Evolutionary conservation across 202 grass and related monocot species (phyloP).

Genomic region (Tripidium arundinaceum): DNA sequence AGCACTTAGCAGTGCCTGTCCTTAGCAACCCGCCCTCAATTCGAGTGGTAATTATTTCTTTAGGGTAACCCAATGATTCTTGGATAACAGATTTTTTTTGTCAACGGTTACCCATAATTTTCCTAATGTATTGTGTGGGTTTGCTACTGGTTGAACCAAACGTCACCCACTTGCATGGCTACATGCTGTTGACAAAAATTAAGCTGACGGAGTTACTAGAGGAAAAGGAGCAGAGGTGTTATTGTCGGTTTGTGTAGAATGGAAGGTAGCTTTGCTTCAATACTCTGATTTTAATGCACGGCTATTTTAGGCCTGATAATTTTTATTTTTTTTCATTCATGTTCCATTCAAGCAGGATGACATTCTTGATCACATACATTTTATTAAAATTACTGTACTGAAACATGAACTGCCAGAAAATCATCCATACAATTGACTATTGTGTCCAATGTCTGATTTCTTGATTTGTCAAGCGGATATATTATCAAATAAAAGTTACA

Average conservation of each 20-base stretch:
- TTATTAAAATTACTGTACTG: neutral
- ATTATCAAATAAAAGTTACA: neutral
- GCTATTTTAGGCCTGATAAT: neutral
- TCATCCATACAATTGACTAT: neutral
- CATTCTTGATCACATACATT: neutral
- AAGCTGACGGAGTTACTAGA: neutral
- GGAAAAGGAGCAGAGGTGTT: neutral
- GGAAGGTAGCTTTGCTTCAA: neutral
- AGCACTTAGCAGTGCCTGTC: neutral
- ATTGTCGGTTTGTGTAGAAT: neutral
- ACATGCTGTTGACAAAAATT: neutral
- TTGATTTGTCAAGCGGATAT: neutral
- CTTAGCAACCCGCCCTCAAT: neutral
- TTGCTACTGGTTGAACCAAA: neutral
- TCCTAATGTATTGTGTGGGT: neutral
- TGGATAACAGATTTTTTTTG: neutral
- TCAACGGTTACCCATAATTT: too few relatives aligned
- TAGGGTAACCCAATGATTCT: neutral
- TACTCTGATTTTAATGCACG: neutral
- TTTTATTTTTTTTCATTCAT: neutral
- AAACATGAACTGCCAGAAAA: neutral
- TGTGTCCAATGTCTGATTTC: neutral
- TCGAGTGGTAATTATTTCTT: too few relatives aligned
- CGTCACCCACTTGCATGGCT: neutral
- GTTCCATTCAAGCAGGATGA: neutral